Evolutionary conservation across 345 rosid genomes (phyloP), one percentile per base, ranked within the genome.

Genomic region (Euphorbia peplus): DNA sequence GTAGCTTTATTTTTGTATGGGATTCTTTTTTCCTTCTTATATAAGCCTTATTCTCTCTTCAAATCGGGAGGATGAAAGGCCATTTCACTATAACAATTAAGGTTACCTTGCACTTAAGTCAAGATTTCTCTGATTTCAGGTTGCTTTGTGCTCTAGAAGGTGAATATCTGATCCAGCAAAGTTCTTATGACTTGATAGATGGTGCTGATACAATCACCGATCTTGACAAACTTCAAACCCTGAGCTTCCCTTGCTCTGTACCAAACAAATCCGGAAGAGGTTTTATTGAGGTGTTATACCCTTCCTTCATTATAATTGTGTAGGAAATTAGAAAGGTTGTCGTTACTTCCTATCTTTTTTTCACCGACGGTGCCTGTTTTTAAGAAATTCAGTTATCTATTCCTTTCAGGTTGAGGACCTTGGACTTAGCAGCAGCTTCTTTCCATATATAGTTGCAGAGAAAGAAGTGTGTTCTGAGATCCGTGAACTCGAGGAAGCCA

Each of bases 141-240:
- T 78, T 95, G 72, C 87, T 91, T 12, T 90, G 96, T 84, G 92
- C 98, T n/a, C 81, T 95, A 16, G 98, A 86, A 82, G 99, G 98
- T 64, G 85, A 85, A 54, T 95, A 88, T 76, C 78, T 91, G 81
- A 76, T 81, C 75, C 93, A 91, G 71, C 90, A 88, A 80, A 70
- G 63, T 72, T 68, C 75, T 79, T 39, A 67, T 63, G 91, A 87
- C 63, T 66, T 82, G 56, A 50, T 51, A 52, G 84, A 81, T 68
- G 83, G 70, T 75, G 76, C 71, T 59, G 84, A 79, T 74, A 70
- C 66, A 48, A 68, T 42, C 64, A 76, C 82, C 68, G 86, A 74
- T 76, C 81, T 71, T 47, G 79, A 73, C 72, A 89, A 85, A 74
- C 78, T 84, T 65, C 93, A 86, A 59, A 83, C 73, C 78, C 73